Evolutionary conservation across 805 yeast genomes (phyloP), one percentile per base, ranked within the genome.

Genomic region (Scheffersomyces amazonensis): DNA sequence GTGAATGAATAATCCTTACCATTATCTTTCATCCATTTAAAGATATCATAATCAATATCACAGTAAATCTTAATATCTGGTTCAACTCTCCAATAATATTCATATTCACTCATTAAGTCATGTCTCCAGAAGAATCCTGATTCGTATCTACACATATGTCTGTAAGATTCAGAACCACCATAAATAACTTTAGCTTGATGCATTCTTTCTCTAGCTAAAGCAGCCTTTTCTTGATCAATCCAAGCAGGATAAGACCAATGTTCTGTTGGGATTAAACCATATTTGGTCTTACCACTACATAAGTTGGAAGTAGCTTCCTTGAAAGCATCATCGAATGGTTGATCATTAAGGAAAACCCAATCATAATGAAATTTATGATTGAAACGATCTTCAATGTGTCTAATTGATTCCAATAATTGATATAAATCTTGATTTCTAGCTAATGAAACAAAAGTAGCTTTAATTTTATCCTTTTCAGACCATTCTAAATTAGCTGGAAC

Each of bases 261-360:
- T 39, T 82, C 87, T 35, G 72, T 67, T n/a, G 89, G 91, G 52
- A 90, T 82, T 34, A 74, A 45, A 34, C 95, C 97, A 54, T 80
- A 91, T 47, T 78, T 73, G 33, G 90, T 80, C 6, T 58, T 71
- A 48, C 97, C 97, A 19, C 89, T 79, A 16, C 80, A 79, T 55
- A 87, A 64, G 16, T 83, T 75, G 2, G 75, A 47, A 13, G 93
- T 84, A 20, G 78, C 75, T 24, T 65, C 64, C 52, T 78, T 86
- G 62, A 91, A 90, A 50, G 87, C 90, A 2, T 86, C 89, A 39
- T 77, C 71, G 64, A 90, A 91, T 32, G 75, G 83, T 39, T 81
- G 87, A 56, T 90, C 96, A 62, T 90, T 90, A 51, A 90, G 71
- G 61, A 90, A 90, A 25, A 88, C 91, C 96, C 97, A 90, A 49